A percentile compares a stretch with the other conserved stretches of the same genome.
Evolutionary conservation across 2,329 filamentous ascomycete genomes (phyloP).

Genomic region (Scleromitrula shiraiana): DNA sequence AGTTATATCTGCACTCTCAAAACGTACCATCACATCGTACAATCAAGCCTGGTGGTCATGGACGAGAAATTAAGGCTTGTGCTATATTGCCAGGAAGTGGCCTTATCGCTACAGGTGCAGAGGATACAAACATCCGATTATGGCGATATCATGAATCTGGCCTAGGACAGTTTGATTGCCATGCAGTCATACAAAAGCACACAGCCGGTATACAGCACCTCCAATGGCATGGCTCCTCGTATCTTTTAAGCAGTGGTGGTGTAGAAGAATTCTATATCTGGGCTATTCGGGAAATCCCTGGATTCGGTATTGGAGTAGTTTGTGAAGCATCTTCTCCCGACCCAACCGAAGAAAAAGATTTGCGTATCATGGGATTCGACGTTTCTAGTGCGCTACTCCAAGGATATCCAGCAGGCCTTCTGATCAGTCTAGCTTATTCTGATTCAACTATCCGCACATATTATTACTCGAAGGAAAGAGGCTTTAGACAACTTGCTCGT

Average conservation of each 20-base stretch:
- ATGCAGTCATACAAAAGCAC: conserved; percentile 64
- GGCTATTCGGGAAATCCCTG: conserved; percentile 49
- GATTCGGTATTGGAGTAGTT: conserved; percentile 43
- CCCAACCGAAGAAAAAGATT: conserved; percentile 48
- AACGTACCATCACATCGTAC: conserved; percentile 34
- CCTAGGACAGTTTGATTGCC: conserved; percentile 32
- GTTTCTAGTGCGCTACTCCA: conserved; percentile 28
- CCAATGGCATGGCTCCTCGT: conserved; percentile 57
- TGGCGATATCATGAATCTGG: conserved; percentile 40
- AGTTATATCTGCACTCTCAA: conserved; percentile 38
- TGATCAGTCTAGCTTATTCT: conserved; percentile 69
- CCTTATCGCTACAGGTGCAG: conserved; percentile 59
- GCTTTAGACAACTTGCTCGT: conserved; percentile 43
- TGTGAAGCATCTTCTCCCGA: conserved; percentile 49
- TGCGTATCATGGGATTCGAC: conserved; percentile 78
- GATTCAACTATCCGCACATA: conserved; percentile 70
- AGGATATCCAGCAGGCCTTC: conserved; percentile 32
- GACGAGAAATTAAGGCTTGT: conserved; percentile 70
- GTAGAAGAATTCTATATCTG: conserved; percentile 87
- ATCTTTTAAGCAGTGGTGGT: conserved; percentile 79
- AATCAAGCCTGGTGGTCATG: conserved; percentile 67
- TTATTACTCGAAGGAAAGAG: conserved; percentile 32
- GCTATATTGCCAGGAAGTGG: conserved; percentile 35
- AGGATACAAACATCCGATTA: conserved; percentile 69
- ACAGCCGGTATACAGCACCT: conserved; percentile 67